A percentile compares a stretch with the other conserved stretches of the same genome.
Conservation (phyloP, 352 stramenopile genomes). For the Poterioochromonas sp. region DNA sequence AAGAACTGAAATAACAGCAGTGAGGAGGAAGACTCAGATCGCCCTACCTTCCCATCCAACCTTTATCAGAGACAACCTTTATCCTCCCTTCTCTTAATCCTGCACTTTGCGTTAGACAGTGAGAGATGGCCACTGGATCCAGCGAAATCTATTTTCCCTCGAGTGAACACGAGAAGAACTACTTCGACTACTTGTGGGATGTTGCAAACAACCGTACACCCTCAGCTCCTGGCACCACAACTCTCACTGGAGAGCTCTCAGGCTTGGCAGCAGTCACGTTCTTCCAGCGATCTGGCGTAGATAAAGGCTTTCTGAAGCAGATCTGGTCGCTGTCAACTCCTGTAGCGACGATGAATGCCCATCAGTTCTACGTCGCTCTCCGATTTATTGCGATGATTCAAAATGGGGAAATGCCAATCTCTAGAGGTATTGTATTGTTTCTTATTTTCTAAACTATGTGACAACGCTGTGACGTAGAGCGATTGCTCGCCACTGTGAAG, state of each 20-base stretch:
- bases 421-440: conserved; percentile 8
- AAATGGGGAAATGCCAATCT: conserved; percentile 32
- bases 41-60: too few relatives aligned
- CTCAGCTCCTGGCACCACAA: not conserved
- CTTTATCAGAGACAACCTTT: too few relatives aligned
- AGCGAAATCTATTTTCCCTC: conserved; percentile 14
- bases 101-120: too few relatives aligned
- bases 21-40: too few relatives aligned
- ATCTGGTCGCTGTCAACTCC: conserved; percentile 32
- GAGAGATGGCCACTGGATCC: too few relatives aligned
- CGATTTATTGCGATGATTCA: conserved; percentile 34
- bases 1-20: too few relatives aligned
- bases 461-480: too few relatives aligned
- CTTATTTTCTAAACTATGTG: too few relatives aligned
- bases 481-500: not conserved
- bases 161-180: not conserved
- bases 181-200: conserved; percentile 7
- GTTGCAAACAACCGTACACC: not conserved
- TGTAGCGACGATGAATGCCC: not conserved
- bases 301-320: conserved; percentile 34
- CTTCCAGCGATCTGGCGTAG: conserved; percentile 21
- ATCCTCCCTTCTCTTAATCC: too few relatives aligned
- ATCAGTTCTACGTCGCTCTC: conserved; percentile 20
- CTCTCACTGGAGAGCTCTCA: not conserved
- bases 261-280: conserved; percentile 12